Base-by-base conservation (phyloP, 495 filamentous ascomycete species). In the Xylaria scruposa region DNA sequence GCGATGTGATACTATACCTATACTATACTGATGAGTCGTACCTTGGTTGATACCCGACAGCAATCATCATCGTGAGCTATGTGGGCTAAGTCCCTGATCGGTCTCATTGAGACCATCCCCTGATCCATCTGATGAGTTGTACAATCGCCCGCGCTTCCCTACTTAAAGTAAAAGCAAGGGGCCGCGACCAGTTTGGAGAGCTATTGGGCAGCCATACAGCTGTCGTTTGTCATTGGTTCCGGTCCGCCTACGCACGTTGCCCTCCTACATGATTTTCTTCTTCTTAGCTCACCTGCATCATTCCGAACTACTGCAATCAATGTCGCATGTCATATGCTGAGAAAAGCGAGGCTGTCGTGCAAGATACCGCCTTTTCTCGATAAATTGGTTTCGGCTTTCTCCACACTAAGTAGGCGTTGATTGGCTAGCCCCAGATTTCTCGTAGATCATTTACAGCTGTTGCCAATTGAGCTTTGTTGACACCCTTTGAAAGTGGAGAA, bases 181-280 rank as follows among this genome's bases (percentile, higher is more conserved):
- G 19, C 29, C 21, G n/a, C 17, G 15, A 8, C 63, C 29, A 51
- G 24, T 44, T 51, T 67, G 44, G 44, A 51, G 44, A 67, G 47
- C 47, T 56, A 67, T 67, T 67, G 65, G 65, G 65, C 65, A 67
- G 47, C 65, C 49, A 67, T 67, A 67, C 65, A 67, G 58, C 58
- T 60, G 21, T 40, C 21, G 21, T 29, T 38, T 44, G 38, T 63
- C 38, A 63, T 63, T 44, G 60, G 60, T 44, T 8, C 60, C 12
- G 21, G 60, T 3, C 21, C 8, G 38, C 60, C 60, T 59, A 59
- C 54, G 19, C 33, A 24, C 36, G 21, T 29, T 42, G 10, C 59
- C 36, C 59, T 38, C 36, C 36, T 42, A 38, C n/a, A 38, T 38
- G 26, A 42, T 26, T 44, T 13, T 44, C 6, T 21, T 26, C 8